phyloP scores from a whole-genome alignment of 108 stramenopile species.

The Licmophora abbreviata region DNA sequence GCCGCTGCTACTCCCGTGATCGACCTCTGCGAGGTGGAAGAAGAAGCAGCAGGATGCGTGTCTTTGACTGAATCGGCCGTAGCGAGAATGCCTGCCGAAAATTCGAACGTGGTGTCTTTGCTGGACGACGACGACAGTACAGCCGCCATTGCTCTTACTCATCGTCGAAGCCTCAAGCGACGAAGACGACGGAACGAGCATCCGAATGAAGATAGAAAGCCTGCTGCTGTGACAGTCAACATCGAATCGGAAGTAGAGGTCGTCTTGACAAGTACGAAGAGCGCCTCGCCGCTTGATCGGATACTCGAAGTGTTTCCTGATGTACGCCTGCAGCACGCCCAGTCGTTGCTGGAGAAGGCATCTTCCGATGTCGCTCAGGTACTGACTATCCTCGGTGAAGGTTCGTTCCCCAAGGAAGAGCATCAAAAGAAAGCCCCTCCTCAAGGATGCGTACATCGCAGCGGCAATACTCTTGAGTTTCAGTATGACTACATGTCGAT shows the following conservation, averaged over 20 bases:
- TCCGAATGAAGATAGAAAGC: not conserved
- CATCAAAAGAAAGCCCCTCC: not conserved
- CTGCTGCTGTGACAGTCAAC: not conserved
- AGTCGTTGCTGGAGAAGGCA: slow-evolving; percentile 11
- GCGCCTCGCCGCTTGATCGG: not conserved
- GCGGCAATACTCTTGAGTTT: not conserved
- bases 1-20: no score
- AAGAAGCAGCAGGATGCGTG: no score
- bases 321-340: slow-evolving; percentile 9
- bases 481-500: slow-evolving; percentile 25
- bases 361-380: not conserved
- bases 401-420: not conserved
- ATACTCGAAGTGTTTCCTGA: slow-evolving; percentile 39
- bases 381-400: not conserved
- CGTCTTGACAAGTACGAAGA: not conserved
- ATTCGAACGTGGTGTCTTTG: no score
- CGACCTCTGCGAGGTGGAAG: no score
- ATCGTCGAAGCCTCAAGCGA: not conserved
- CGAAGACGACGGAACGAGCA: not conserved
- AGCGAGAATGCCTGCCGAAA: no score
- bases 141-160: not conserved
- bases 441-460: not conserved
- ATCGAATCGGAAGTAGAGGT: not conserved
- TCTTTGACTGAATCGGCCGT: no score
- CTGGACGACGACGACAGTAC: not conserved